These are phyloP conservation scores for Eucalyptus marginata DNA, from an alignment of 345 rosid genomes.

Conservation along the genomic window DNA sequence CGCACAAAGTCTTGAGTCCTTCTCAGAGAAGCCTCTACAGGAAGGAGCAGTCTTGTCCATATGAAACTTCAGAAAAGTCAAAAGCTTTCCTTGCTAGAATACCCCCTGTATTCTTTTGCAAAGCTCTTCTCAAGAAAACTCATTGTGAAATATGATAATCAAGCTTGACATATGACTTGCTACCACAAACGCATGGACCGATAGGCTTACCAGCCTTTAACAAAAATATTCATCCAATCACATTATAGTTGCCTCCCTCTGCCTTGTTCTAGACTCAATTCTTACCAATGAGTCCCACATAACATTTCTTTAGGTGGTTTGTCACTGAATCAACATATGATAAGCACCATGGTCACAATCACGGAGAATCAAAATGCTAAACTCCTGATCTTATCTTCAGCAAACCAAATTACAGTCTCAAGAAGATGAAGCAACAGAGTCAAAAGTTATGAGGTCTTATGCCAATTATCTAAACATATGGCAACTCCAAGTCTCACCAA, in stretches of 20 bases:
- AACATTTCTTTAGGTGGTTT: neutral
- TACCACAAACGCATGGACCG: neutral
- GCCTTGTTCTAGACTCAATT: neutral
- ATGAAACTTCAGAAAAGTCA: neutral
- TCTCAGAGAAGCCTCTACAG: neutral
- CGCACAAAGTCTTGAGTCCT: neutral
- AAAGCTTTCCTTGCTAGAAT: neutral
- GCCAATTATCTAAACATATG: neutral
- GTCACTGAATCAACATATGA: neutral
- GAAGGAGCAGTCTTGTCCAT: neutral
- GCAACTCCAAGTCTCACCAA: neutral
- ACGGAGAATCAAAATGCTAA: neutral
- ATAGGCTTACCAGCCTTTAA: neutral
- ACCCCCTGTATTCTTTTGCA: neutral
- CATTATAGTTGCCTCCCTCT: neutral
- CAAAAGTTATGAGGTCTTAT: neutral
- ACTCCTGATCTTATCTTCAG: neutral
- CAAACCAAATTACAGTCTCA: neutral
- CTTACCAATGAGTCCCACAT: neutral
- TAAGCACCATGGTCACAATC: neutral
- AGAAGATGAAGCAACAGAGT: neutral
- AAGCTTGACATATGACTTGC: neutral
- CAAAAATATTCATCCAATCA: neutral
- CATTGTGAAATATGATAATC: neutral
- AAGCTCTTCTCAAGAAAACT: neutral